Percentiles rank a stretch among this genome's conserved stretches.
Conservation (phyloP, 148 eudicot genomes). For the Chenopodium quinoa region DNA sequence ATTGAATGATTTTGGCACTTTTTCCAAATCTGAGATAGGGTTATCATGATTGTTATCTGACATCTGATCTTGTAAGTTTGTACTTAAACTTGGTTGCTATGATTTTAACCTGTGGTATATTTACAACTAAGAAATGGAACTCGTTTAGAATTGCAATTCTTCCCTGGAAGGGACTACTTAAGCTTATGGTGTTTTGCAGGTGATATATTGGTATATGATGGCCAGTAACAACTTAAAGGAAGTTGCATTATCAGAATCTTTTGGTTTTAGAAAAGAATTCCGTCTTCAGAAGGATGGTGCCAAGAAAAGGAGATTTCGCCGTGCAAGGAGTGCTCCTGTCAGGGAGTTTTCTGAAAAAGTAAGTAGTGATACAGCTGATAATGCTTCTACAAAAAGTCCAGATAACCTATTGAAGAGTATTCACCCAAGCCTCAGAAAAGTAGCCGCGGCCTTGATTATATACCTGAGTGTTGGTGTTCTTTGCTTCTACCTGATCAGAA, state of each 20-base stretch:
- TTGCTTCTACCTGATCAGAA: constrained; percentile 47
- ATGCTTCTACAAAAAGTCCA: constrained; percentile 17
- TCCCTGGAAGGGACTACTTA: not conserved
- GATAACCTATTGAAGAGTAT: constrained; percentile 27
- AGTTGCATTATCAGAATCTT: constrained; percentile 19
- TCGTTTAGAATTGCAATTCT: no score
- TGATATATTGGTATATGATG: not conserved
- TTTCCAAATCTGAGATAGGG: no score
- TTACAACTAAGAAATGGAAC: not conserved
- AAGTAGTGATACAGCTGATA: not conserved
- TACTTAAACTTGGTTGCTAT: no score
- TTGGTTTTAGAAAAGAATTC: constrained; percentile 14
- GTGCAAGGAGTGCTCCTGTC: constrained; percentile 57
- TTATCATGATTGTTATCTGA: not conserved
- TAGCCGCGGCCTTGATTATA: constrained; percentile 35
- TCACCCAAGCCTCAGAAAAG: constrained; percentile 57
- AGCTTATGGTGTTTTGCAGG: not conserved
- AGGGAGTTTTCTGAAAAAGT: constrained; percentile 27
- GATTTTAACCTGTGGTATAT: no score
- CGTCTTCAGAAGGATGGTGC: constrained; percentile 12
- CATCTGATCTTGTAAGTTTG: no score
- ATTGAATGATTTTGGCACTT: no score
- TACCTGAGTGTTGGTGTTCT: constrained; percentile 47
- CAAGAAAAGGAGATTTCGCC: constrained; percentile 43
- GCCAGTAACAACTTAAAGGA: constrained; percentile 6